Percentiles rank a stretch among this genome's conserved stretches.
These are phyloP conservation scores for Fraxinus baroniana DNA, from an alignment of 305 asterid species.

Conservation along the genomic window DNA sequence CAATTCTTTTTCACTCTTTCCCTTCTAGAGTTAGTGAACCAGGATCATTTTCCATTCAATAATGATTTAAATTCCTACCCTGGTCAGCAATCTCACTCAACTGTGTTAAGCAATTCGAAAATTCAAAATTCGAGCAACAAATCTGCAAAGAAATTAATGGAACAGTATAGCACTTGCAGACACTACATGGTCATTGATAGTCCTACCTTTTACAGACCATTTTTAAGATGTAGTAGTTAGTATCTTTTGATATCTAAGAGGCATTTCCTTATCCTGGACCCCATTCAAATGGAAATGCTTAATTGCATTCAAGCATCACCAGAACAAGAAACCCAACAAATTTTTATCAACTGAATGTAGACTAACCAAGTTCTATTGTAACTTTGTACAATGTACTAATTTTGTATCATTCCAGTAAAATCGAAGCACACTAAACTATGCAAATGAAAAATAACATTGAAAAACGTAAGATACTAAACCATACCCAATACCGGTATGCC, in stretches of 20 bases:
- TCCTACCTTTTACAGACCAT: not conserved
- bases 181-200: not conserved
- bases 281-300: not conserved
- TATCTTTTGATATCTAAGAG: not conserved
- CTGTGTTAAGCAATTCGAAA: not conserved
- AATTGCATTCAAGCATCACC: not conserved
- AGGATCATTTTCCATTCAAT: not conserved
- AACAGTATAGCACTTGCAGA: not conserved
- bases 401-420: not conserved
- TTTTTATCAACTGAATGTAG: not conserved
- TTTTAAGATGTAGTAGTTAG: not conserved
- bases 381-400: not conserved
- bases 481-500: slow-evolving; percentile 91
- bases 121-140: not conserved
- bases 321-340: not conserved
- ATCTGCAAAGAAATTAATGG: not conserved
- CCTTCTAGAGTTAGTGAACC: not conserved
- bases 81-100: not conserved
- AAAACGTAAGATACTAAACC: slow-evolving; percentile 5
- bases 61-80: not conserved
- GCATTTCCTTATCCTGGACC: not conserved
- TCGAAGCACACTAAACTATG: slow-evolving; percentile 6
- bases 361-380: not conserved
- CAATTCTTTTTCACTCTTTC: not conserved
- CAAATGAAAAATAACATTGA: slow-evolving; percentile 3